Conservation (phyloP, 1,284 basidiomycete species). For the Microbotryum violaceum region DNA sequence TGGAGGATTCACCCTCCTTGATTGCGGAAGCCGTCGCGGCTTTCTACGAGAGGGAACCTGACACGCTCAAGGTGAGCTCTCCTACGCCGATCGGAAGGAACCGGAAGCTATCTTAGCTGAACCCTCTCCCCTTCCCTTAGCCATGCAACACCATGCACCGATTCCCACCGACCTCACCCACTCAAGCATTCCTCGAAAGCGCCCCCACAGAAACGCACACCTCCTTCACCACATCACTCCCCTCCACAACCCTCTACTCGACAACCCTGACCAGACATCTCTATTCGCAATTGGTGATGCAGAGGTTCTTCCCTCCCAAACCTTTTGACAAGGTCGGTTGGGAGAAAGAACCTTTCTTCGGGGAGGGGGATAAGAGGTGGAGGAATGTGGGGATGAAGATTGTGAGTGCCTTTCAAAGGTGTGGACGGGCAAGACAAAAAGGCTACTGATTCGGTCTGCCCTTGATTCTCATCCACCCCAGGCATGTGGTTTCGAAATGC, state of each 20-base stretch:
- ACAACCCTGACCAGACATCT: slow-evolving; percentile 76
- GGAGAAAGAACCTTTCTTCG: slow-evolving; percentile 16
- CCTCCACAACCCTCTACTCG: slow-evolving; percentile 40
- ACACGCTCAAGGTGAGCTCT: slow-evolving; percentile 66
- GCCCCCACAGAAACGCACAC: slow-evolving; percentile 44
- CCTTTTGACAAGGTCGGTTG: slow-evolving; percentile 55
- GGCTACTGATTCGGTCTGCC: too few species aligned
- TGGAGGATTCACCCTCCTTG: slow-evolving; percentile 58
- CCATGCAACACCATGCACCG: slow-evolving; percentile 76
- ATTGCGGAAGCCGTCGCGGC: slow-evolving; percentile 78
- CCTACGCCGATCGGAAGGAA: too few species aligned
- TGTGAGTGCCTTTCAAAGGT: slow-evolving; percentile 41
- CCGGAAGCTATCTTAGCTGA: too few species aligned
- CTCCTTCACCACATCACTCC: slow-evolving; percentile 36
- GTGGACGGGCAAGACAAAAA: too few species aligned
- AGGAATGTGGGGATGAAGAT: slow-evolving; percentile 84
- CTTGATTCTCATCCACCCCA: slow-evolving; percentile 36
- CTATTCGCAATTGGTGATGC: slow-evolving; percentile 83
- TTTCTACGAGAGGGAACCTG: slow-evolving; percentile 85
- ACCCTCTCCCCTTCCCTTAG: slow-evolving; percentile 43
- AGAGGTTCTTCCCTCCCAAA: slow-evolving; percentile 85
- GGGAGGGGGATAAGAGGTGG: slow-evolving; percentile 55
- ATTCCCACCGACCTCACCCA: slow-evolving; percentile 57
- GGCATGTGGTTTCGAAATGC: slow-evolving; percentile 91
- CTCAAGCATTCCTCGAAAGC: neutral